Percentiles rank a stretch among this genome's conserved stretches.
Conservation (phyloP, 495 filamentous ascomycete genomes). For the Neohortaea acidophila region DNA sequence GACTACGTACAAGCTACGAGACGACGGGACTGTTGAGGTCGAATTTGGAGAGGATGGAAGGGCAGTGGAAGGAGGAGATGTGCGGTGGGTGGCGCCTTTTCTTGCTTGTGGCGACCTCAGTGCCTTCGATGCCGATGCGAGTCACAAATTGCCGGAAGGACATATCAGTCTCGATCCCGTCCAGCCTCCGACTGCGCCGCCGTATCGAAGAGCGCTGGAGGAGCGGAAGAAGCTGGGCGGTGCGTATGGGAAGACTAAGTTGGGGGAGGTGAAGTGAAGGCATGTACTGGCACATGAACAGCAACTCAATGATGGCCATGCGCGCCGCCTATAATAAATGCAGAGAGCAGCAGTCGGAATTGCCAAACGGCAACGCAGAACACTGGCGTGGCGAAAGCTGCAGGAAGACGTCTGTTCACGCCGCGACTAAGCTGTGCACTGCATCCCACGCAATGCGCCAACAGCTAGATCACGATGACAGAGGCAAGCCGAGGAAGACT, state of each 20-base stretch:
- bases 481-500: no score
- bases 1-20: slow-evolving; percentile 16
- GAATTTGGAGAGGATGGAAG: slow-evolving; percentile 31
- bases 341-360: no score
- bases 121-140: slow-evolving; percentile 84
- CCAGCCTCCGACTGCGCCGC: slow-evolving; percentile 91
- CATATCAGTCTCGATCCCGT: slow-evolving; percentile 76
- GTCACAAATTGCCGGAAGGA: slow-evolving; percentile 65
- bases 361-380: no score
- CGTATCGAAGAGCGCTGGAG: slow-evolving; percentile 82
- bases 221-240: slow-evolving; percentile 61
- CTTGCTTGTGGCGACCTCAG: slow-evolving; percentile 94
- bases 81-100: slow-evolving; percentile 79
- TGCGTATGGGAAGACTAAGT: slow-evolving; percentile 65
- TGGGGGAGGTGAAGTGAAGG: slow-evolving; percentile 5
- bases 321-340: no score
- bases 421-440: no score
- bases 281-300: no score
- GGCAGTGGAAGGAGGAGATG: slow-evolving; percentile 23
- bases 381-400: no score
- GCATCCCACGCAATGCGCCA: no score
- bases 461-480: no score
- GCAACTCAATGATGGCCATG: no score
- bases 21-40: slow-evolving; percentile 46
- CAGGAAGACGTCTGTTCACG: no score